phyloP scores from a whole-genome alignment of 2,329 filamentous ascomycete species.

The Ceratocystis ficicola region DNA sequence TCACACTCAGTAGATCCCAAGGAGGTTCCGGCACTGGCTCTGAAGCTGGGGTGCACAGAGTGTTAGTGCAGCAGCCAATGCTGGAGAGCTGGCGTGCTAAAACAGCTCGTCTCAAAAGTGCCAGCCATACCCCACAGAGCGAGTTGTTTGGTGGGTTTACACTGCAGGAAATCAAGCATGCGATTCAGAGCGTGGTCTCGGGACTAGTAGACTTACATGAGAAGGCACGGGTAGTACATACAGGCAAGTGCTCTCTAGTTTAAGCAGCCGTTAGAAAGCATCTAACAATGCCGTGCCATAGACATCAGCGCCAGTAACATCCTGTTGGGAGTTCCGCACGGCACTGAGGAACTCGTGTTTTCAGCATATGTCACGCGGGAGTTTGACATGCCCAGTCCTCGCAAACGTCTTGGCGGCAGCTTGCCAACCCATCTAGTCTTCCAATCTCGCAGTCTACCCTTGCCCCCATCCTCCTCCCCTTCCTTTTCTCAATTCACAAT shows the following conservation, averaged over 20 bases:
- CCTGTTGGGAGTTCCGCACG: not conserved
- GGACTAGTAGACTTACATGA: not conserved
- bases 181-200: not conserved
- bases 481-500: not conserved
- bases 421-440: not conserved
- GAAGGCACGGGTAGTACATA: not conserved
- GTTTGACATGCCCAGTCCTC: not conserved
- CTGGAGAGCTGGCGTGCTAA: constrained; percentile 7
- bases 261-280: not conserved
- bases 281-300: not conserved
- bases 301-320: constrained; percentile 11
- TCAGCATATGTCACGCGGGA: not conserved
- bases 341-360: not conserved
- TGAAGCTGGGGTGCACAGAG: not conserved
- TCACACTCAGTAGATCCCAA: not conserved
- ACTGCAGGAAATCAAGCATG: not conserved
- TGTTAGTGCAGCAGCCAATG: constrained; percentile 5
- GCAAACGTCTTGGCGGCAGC: not conserved
- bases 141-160: not conserved
- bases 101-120: not conserved
- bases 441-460: not conserved
- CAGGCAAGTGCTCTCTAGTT: not conserved
- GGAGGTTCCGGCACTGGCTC: not conserved
- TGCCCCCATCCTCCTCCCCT: not conserved
- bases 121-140: not conserved